Evolutionary conservation across 805 yeast genomes (phyloP), one percentile per base, ranked within the genome.

Genomic region (Pichia manshurica): DNA sequence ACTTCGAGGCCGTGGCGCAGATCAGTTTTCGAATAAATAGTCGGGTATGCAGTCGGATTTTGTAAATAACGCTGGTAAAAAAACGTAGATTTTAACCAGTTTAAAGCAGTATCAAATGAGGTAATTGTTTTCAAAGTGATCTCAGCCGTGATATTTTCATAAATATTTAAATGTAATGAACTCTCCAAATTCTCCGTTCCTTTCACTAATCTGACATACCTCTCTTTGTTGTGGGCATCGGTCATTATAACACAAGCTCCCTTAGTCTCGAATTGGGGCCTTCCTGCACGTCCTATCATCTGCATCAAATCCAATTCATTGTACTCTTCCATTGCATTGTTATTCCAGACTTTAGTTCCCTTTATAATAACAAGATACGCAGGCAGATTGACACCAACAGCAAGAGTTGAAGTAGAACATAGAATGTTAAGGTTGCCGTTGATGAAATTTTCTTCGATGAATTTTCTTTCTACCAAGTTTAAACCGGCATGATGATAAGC

Each of bases 301-400:
- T 83, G 91, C 50, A 84, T 83, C 56, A 84, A 70, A 58, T 84
- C 90, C 87, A 84, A 83, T 56, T 84, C 90, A 53, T 77, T 72
- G 60, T 84, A 84, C 1, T 75, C 86, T 57, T 82, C 84, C 41
- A 77, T 74, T 3, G 39, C 1, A 61, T 78, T 69, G 42, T 80
- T 68, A 57, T 76, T 82, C 57, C 77, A 78, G 52, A 73, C 75
- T 56, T 78, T 81, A 0, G 91, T 84, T 10, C 91, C 91, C 62
- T 84, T 84, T 55, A 84, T 81, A 37, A 84, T 76, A 7, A 84
- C 93, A 53, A 84, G 66, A 65, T 84, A 84, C 0, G 91, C 91
- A 1, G 91, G 91, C 53, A 84, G 69, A 56, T 84, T 84, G 38
- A 84, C 91, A 64, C 91, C 91, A 88, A 90, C 84, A 0, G 93